These are phyloP conservation scores for Psilocybe subaeruginosa DNA, from an alignment of 768 basidiomycete species.

Conservation along the genomic window DNA sequence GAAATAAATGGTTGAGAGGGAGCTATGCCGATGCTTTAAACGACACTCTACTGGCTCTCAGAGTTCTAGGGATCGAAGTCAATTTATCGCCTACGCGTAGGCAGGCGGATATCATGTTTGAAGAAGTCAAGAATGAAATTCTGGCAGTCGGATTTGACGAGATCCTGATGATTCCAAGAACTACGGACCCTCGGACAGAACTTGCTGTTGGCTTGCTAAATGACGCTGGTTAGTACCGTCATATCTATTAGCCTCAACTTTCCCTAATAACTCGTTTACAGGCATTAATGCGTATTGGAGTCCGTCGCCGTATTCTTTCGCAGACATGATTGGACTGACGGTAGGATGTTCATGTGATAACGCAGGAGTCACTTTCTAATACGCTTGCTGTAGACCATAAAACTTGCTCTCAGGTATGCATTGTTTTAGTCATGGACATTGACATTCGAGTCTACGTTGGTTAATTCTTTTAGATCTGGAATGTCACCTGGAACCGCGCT, in stretches of 20 bases:
- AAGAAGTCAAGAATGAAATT: constrained; percentile 72
- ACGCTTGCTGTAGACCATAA: constrained; percentile 51
- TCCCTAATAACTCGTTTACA: constrained; percentile 21
- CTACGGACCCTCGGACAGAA: constrained; percentile 59
- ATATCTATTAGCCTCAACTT: background rate
- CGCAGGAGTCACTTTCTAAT: background rate
- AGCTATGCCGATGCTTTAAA: constrained; percentile 57
- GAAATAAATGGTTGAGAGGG: constrained; percentile 65
- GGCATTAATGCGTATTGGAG: constrained; percentile 78
- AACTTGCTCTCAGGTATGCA: constrained; percentile 59
- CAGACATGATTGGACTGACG: constrained; percentile 67
- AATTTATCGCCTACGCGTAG: constrained; percentile 52
- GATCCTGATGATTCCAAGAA: constrained; percentile 63
- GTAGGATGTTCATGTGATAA: constrained; percentile 37
- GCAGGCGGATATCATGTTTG: constrained; percentile 67
- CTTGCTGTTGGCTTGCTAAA: constrained; percentile 68
- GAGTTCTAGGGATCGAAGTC: constrained; percentile 63
- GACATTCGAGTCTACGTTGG: no score
- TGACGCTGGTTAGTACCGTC: constrained; percentile 55
- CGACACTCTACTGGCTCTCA: constrained; percentile 62
- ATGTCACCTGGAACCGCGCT: constrained; percentile 70
- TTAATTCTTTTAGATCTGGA: constrained; percentile 47
- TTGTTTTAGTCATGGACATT: background rate
- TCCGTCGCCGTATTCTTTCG: constrained; percentile 52
- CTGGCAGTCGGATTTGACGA: constrained; percentile 70